These are phyloP conservation scores for Styphnolobium japonicum DNA, from an alignment of 306 rosid genomes.

Conservation along the genomic window DNA sequence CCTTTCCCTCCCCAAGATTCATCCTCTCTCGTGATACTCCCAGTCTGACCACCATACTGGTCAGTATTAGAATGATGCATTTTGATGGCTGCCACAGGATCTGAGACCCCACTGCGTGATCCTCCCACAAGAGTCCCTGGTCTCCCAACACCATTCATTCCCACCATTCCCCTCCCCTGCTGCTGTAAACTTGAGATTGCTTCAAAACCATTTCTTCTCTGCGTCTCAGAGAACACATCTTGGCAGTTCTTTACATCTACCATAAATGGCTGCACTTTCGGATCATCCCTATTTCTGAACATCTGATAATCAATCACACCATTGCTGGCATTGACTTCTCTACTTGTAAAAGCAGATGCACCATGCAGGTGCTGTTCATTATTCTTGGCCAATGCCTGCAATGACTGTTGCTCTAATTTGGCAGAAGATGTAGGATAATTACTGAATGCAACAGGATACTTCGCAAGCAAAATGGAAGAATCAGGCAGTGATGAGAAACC, in stretches of 20 bases:
- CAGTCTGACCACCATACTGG: slow-evolving; percentile 67
- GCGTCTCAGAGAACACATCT: slow-evolving; percentile 64
- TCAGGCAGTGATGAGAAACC: slow-evolving; percentile 69
- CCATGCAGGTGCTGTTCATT: slow-evolving; percentile 55
- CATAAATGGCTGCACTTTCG: slow-evolving; percentile 62
- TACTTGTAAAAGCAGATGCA: slow-evolving; percentile 40
- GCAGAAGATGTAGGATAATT: slow-evolving; percentile 49
- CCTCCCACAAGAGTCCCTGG: slow-evolving; percentile 72
- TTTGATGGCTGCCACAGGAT: slow-evolving; percentile 91
- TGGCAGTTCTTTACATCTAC: slow-evolving; percentile 65
- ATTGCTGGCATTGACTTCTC: slow-evolving; percentile 54
- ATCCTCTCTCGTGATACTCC: slow-evolving; percentile 57
- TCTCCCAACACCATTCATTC: slow-evolving; percentile 74
- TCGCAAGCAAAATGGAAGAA: slow-evolving; percentile 73
- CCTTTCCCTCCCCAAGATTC: slow-evolving; percentile 78
- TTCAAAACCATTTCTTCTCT: slow-evolving; percentile 70
- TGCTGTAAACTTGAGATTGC: slow-evolving; percentile 69
- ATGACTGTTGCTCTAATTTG: slow-evolving; percentile 58
- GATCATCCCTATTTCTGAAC: slow-evolving; percentile 53
- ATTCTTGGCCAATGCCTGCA: slow-evolving; percentile 47
- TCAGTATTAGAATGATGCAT: slow-evolving; percentile 76
- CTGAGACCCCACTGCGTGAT: slow-evolving; percentile 69
- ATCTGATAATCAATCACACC: slow-evolving; percentile 70
- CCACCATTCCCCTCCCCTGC: slow-evolving; percentile 70
- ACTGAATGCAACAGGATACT: slow-evolving; percentile 85